Conservation (phyloP, 768 basidiomycete genomes). For the Kwoniella shandongensis region DNA sequence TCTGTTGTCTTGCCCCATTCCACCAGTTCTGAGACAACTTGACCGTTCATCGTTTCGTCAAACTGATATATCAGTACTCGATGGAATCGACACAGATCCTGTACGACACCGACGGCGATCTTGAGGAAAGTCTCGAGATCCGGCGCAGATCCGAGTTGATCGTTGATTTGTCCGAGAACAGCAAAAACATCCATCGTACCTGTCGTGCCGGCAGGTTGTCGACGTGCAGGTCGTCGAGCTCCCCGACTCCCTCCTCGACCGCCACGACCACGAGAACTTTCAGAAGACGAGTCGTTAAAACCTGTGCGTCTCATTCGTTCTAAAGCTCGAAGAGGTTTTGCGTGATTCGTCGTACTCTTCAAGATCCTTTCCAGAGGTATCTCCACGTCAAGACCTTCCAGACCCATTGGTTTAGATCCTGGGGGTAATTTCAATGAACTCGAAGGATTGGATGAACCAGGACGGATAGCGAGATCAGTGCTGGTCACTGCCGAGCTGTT, state of each 20-base stretch:
- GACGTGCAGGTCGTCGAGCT: constrained; percentile 20
- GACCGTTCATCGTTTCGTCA: constrained; percentile 75
- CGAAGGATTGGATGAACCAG: not conserved
- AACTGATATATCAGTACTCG: constrained; percentile 80
- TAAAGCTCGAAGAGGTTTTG: constrained; percentile 69
- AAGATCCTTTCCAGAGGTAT: constrained; percentile 64
- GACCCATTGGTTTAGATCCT: constrained; percentile 30
- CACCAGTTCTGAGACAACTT: constrained; percentile 73
- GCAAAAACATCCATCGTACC: constrained; percentile 77
- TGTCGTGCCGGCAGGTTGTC: constrained; percentile 30
- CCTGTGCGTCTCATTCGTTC: constrained; percentile 63
- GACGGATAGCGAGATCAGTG: not conserved
- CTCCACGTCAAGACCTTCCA: constrained; percentile 48
- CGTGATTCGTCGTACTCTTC: constrained; percentile 68
- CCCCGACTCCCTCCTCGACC: constrained; percentile 14
- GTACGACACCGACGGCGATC: constrained; percentile 69
- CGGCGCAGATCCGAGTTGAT: constrained; percentile 68
- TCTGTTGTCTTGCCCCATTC: constrained; percentile 75
- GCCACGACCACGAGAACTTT: constrained; percentile 12
- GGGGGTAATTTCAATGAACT: constrained; percentile 11
- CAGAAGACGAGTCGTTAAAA: constrained; percentile 11
- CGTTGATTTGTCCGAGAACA: constrained; percentile 74
- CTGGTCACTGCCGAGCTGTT: constrained; percentile 2
- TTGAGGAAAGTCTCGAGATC: constrained; percentile 71
- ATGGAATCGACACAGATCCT: constrained; percentile 79